Base-by-base conservation (phyloP, 768 basidiomycete species). In the Brasilioporus rufonigricans region DNA sequence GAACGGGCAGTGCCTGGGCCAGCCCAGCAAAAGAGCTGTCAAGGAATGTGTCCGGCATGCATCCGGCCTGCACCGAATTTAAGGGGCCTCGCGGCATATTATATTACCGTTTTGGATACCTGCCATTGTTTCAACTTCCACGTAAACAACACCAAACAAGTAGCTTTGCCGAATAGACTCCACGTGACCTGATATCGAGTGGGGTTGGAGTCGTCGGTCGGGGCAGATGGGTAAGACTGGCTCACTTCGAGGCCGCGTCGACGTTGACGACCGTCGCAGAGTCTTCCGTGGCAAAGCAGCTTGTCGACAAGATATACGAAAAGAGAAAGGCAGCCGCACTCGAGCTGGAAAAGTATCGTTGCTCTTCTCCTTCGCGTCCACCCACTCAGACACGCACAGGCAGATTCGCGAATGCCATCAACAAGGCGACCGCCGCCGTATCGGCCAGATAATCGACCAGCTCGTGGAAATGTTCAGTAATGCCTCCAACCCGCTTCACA, bases 261-360 rank as follows among this genome's bases (percentile, higher is more conserved):
- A 12, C 14, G 29, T 48, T 67, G 21, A 62, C 4, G 18, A 36
- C n/a, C n/a, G 19, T 36, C 16, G 4, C 51, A 93, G 91, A 93
- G 64, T 76, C 84, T 52, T 80, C 83, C 56, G 82, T 92, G 46
- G 77, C 88, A 40, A 88, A 87, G 69, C 91, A 91, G 67, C 77
- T 93, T 54, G 81, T 91, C 44, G 91, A 93, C 83, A 93, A 93
- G 74, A 88, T 93, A 71, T 97, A 98, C 70, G 95, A 98, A 79
- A 93, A 94, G 75, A 84, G 95, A 55, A 97, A 98, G 75, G 85
- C 91, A 9, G 93, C 95, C 8, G 96, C 96, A 9, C 84, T 95
- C 48, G 95, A 98, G 49, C 83, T 98, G 49, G 95, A 98, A 77
- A 97, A 93, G 93, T 94, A 69, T 51, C 23, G 23, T 33, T 29